Conservation (phyloP, 2,329 filamentous ascomycete species). For the Pseudogymnoascus verrucosus region DNA sequence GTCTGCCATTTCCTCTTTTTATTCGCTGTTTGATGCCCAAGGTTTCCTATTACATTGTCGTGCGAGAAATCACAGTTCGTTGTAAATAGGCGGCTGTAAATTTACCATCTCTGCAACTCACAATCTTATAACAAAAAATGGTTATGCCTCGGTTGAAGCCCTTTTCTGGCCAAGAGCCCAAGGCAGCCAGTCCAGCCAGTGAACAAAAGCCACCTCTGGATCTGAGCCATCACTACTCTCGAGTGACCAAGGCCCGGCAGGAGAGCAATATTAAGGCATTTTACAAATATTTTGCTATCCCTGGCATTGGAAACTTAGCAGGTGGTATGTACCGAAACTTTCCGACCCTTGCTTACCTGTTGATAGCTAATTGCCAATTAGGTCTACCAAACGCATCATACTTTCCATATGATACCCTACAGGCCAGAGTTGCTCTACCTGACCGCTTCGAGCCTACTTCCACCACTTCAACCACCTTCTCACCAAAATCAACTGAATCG, state of each 20-base stretch:
- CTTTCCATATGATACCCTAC: conserved; percentile 87
- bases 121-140: background rate
- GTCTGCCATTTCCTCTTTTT: background rate
- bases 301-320: conserved; percentile 53
- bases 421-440: conserved; percentile 68
- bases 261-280: conserved; percentile 68
- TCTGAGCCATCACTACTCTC: conserved; percentile 71
- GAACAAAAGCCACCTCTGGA: conserved; percentile 49
- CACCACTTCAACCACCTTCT: conserved; percentile 16
- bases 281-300: conserved; percentile 73
- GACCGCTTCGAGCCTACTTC: conserved; percentile 53
- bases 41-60: background rate
- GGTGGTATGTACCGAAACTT: conserved; percentile 41
- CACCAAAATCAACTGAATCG: conserved; percentile 21
- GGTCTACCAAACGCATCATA: conserved; percentile 72
- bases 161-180: conserved; percentile 1
- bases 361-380: conserved; percentile 29
- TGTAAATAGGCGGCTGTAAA: background rate
- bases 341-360: background rate
- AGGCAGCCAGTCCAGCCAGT: background rate
- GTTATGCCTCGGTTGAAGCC: background rate
- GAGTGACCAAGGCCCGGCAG: conserved; percentile 55
- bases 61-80: background rate
- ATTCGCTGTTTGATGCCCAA: background rate
- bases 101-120: background rate